Base-by-base conservation (phyloP, 1,284 basidiomycete species). In the Ganoderma sp. region DNA sequence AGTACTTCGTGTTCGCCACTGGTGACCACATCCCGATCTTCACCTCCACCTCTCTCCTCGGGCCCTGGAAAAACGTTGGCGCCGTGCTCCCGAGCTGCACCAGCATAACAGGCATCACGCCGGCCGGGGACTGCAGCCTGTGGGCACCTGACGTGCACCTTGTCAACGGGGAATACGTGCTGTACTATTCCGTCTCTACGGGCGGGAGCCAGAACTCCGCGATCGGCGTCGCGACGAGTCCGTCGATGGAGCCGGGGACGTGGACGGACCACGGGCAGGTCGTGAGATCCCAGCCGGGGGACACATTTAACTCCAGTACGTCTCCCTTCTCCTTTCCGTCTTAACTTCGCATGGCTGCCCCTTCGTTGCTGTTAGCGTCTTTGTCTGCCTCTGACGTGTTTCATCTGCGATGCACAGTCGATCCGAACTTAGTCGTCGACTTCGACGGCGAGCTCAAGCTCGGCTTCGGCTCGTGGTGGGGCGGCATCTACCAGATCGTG, bases 191-290 rank as follows among this genome's bases (percentile, higher is more conserved):
- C 7, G 75, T 78, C 28, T 79, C 78, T 14, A 69, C 74, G 2
- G 71, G 79, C 43, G 78, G 78, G 19, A 76, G 73, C 19, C 77
- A 78, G 67, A 73, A 78, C 60, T 79, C 79, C n/a, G 76, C 70
- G 15, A 80, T 80, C 66, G 78, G 79, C 0, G 73, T 79, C 32
- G 79, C 79, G 3, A 80, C 77, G 0, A 78, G 77, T 64, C 54
- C 63, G 8, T 75, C 77, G 7, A 77, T 79, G 76, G 75, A 77
- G 50, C 72, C 76, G 15, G 79, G 78, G 14, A 75, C 75, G 0
- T 80, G 79, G 79, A 76, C 75, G 2, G 79, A 80, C 66, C 73
- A 75, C 15, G 79, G 79, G 7, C 70, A 73, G 5, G 79, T 80
- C 48, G 12, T 50, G 9, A 50, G 48, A 14, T 50, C 48, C 22